Evolutionary conservation across 2,329 filamentous ascomycete genomes (phyloP), one percentile per base, ranked within the genome.

Genomic region (Cladosporium cucumerinum): DNA sequence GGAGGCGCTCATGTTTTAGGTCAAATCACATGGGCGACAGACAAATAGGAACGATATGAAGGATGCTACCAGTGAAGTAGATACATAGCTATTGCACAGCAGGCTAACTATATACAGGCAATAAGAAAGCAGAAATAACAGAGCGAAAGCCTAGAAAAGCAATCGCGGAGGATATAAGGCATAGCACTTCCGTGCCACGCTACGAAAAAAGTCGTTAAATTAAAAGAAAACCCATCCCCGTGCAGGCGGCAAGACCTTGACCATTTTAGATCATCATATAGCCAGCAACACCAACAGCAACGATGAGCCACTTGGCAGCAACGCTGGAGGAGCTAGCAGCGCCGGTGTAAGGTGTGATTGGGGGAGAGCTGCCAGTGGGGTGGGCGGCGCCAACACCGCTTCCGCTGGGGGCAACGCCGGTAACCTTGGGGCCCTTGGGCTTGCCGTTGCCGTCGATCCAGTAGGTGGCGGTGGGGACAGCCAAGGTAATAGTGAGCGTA

Each of bases 401-500:
- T n/a, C 60, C 60, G 28, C 54, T 63, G 30, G 54, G 28, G 10
- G 52, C 49, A 63, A 46, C 64, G 12, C 57, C 57, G 21, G 30
- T 43, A 11, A 30, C 46, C 34, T 36, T 36, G 43, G 64, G 59
- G 60, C 60, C 54, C 51, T 61, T 66, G 52, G 12, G 23, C 28
- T 18, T 8, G 39, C 57, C 51, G 18, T 48, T 21, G 18, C 18
- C 23, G 55, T 23, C 55, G 34, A 58, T n/a, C 16, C 21, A 55
- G 23, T 46, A 54, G 16, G 64, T 66, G 28, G 64, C 52, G 28
- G 52, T 49, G 4, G 64, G 58, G 18, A 51, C 32, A 11, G 55
- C 32, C 16, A 32, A 30, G 14, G 60, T 52, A 34, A 66, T 52
- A 8, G 64, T 63, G 26, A 63, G 39, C 23, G 64, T 49, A 3